These are phyloP conservation scores for Irpex rosettiformis DNA, from an alignment of 1,284 basidiomycete genomes.

Conservation along the genomic window DNA sequence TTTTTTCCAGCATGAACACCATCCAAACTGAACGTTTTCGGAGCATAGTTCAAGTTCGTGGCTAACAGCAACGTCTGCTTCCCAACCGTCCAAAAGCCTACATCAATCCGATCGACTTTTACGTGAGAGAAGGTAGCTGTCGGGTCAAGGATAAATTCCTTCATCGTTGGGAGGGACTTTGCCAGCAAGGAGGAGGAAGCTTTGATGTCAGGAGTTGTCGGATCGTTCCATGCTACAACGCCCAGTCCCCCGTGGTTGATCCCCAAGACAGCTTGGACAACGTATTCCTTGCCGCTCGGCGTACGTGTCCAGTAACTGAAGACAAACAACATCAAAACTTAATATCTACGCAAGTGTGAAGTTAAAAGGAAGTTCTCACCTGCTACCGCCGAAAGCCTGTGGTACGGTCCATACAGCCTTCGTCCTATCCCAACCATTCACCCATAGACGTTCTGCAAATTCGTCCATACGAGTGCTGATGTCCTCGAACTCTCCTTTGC, in stretches of 20 bases:
- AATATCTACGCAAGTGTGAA: neutral
- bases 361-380: constrained; percentile 36
- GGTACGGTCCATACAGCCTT: constrained; percentile 74
- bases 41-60: constrained; percentile 38
- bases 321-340: neutral
- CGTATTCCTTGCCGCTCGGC: constrained; percentile 68
- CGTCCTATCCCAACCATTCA: constrained; percentile 59
- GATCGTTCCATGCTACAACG: constrained; percentile 68
- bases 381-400: constrained; percentile 65
- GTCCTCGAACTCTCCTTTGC: constrained; percentile 50
- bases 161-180: constrained; percentile 34
- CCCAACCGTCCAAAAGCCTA: constrained; percentile 36
- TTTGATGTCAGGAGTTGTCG: constrained; percentile 59
- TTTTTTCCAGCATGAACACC: constrained; percentile 16
- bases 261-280: constrained; percentile 58
- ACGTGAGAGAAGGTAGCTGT: constrained; percentile 27
- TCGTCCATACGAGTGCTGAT: constrained; percentile 63
- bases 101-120: constrained; percentile 31
- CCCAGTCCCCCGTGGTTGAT: constrained; percentile 73
- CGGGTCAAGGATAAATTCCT: constrained; percentile 36
- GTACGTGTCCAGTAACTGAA: constrained; percentile 61
- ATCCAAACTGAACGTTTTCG: constrained; percentile 22
- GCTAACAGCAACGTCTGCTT: constrained; percentile 35
- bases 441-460: constrained; percentile 52
- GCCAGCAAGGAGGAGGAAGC: constrained; percentile 53